These are phyloP conservation scores for Scheffersomyces coipomensis DNA, from an alignment of 805 yeast genomes.

Conservation along the genomic window DNA sequence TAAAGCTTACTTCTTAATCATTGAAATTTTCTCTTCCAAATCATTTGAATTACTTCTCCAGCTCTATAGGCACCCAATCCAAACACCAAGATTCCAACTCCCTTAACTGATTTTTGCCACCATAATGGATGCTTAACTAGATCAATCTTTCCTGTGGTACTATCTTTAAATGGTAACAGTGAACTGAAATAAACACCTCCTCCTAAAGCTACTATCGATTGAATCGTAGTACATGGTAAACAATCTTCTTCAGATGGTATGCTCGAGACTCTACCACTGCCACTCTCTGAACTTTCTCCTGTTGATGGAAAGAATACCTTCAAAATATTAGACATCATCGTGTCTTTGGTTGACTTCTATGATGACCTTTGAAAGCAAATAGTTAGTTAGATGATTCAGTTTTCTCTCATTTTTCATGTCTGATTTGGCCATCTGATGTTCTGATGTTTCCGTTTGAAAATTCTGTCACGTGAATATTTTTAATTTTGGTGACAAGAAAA, in stretches of 20 bases:
- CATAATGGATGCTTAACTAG: conserved; percentile 33
- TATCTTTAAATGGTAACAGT: conserved; percentile 26
- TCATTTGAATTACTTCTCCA: conserved; percentile 27
- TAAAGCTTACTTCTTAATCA: neutral
- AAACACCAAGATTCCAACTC: conserved; percentile 29
- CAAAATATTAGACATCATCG: conserved; percentile 29
- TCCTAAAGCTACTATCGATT: conserved; percentile 27
- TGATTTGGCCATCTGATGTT: no score
- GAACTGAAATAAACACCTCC: conserved; percentile 34
- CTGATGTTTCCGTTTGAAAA: no score
- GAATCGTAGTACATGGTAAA: conserved; percentile 38
- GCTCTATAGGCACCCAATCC: conserved; percentile 37
- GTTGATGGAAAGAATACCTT: conserved; percentile 37
- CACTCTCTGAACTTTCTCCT: conserved; percentile 17
- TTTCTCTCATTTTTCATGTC: no score
- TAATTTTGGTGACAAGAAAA: no score
- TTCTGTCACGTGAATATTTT: no score
- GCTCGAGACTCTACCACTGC: neutral
- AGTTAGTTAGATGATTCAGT: no score
- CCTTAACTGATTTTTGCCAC: conserved; percentile 37
- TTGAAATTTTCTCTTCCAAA: conserved; percentile 9
- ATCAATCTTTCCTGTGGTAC: conserved; percentile 28
- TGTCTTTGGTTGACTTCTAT: no score
- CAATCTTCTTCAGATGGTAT: conserved; percentile 21
- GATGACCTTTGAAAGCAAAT: no score